Conservation (phyloP, 805 yeast species). For the Candida koratica region DNA sequence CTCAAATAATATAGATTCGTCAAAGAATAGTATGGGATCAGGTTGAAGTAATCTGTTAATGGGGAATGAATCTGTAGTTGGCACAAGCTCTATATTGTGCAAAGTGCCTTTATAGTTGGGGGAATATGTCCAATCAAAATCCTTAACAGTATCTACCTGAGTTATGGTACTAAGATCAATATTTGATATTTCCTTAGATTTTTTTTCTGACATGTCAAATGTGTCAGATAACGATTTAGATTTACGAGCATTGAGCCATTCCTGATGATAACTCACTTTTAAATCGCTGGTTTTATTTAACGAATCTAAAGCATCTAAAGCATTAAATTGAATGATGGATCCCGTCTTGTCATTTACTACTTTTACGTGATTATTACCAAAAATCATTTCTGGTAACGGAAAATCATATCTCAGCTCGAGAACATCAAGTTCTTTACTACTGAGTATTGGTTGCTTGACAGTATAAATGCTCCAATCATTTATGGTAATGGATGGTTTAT, state of each 20-base stretch:
- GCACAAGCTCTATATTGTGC: constrained; percentile 18
- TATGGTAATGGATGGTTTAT: constrained; percentile 65
- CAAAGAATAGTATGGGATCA: constrained; percentile 86
- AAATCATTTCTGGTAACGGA: constrained; percentile 96
- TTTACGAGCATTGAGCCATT: constrained; percentile 57
- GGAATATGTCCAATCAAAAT: constrained; percentile 96
- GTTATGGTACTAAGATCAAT: constrained; percentile 36
- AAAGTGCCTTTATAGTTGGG: constrained; percentile 69
- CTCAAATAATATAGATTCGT: constrained; percentile 83
- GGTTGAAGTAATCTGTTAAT: constrained; percentile 61
- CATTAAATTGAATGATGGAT: constrained; percentile 60
- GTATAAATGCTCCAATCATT: constrained; percentile 76
- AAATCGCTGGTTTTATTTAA: constrained; percentile 32
- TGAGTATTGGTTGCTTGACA: constrained; percentile 70
- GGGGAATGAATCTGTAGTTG: constrained; percentile 50
- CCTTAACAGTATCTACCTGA: constrained; percentile 61
- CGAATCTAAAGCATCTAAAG: constrained; percentile 62
- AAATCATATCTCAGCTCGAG: constrained; percentile 56
- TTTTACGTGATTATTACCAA: constrained; percentile 73
- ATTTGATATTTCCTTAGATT: constrained; percentile 22
- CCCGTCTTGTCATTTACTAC: constrained; percentile 39
- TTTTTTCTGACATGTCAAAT: constrained; percentile 23
- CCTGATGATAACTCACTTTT: constrained; percentile 78
- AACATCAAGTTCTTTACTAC: constrained; percentile 65
- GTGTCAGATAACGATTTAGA: constrained; percentile 18